Evolutionary conservation across 495 filamentous ascomycete species (phyloP), one percentile per base, ranked within the genome.

Genomic region (Trichoderma gamsii): DNA sequence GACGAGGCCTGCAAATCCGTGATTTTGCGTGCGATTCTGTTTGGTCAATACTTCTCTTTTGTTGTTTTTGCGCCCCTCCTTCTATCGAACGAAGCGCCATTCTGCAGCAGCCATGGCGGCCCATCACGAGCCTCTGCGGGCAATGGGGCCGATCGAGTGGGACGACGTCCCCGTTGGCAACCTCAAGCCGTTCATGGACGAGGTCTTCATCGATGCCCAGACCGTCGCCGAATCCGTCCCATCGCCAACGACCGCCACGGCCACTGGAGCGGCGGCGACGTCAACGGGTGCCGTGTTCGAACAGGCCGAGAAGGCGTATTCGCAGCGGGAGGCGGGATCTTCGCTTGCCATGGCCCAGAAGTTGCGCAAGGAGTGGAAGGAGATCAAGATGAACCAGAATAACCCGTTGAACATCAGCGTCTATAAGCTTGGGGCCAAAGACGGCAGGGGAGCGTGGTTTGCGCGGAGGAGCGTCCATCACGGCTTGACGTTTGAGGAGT

Each of bases 381-480:
- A 91, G 12, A 77, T 92, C 70, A 96, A 92, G 75, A 72, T 93
- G 65, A 82, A 77, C 38, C 72, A 82, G 0, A 87, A 94, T 8
- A 96, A 95, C 71, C 92, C 91, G 7, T 79, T 92, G 13, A 87
- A 84, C 0, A 85, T 97, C 21, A 79, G 82, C 27, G 85, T 97
- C 15, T 97, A 92, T 78, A 97, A 96, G 74, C 80, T 95, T 32
- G 75, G 80, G 0, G 87, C 89, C 0, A 87, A 88, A 67, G 95
- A 97, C 73, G 89, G 92, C 3, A 88, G 88, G 63, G 95, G 94
- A 0, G 82, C 87, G 4, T 98, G 94, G 94, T 98, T 97, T 77
- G 92, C 90, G 12, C 78, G 95, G 67, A 82, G 92, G 35, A 96
- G 91, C 71, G 82, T 97, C 18, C 93, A 97, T 69, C 85, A 88